Percentiles rank a stretch among this genome's conserved stretches.
Evolutionary conservation across 345 rosid genomes (phyloP).

Genomic region (Brassica napus): Da-Ae NC_063436.1:4654001-4654500

Average conservation of each 20-base stretch:
- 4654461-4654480: conserved; percentile 17
- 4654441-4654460: conserved; percentile 15
- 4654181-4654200: too few species aligned
- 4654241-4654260: conserved; percentile 16
- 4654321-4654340: too few species aligned
- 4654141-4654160: too few species aligned
- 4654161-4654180: too few species aligned
- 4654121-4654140: too few species aligned
- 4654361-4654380: conserved; percentile 39
- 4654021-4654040: background rate
- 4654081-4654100: background rate
- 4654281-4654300: background rate
- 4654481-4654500: conserved; percentile 27
- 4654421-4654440: conserved; percentile 3
- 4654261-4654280: background rate
- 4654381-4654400: conserved; percentile 26
- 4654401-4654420: background rate
- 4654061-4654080: conserved; percentile 37
- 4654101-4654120: too few species aligned
- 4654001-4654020: conserved; percentile 16
- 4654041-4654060: conserved; percentile 19
- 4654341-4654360: conserved; percentile 26
- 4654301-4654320: background rate
- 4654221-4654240: background rate
- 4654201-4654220: background rate